These are phyloP conservation scores for Nothomitra cinnamomea DNA, from an alignment of 2,329 filamentous ascomycete genomes.

Conservation along the genomic window DNA sequence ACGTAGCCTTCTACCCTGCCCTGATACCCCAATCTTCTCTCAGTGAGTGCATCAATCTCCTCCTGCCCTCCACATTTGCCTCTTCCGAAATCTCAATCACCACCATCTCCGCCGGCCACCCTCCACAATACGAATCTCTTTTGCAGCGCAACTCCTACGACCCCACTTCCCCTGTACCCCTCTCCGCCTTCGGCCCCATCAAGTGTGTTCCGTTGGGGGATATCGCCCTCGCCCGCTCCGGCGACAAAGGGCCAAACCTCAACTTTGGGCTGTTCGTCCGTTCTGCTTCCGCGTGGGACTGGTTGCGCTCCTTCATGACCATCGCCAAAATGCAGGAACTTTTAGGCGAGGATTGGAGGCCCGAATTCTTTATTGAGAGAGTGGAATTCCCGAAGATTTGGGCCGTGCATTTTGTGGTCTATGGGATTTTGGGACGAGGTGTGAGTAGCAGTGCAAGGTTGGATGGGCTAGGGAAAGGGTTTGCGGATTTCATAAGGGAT, in stretches of 20 bases:
- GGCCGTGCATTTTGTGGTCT: constrained; percentile 34
- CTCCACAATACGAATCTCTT: constrained; percentile 15
- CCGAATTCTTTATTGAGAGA: constrained; percentile 26
- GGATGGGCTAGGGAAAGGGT: constrained; percentile 35
- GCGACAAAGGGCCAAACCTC: constrained; percentile 25
- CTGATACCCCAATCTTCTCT: constrained; percentile 14
- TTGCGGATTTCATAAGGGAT: constrained; percentile 33
- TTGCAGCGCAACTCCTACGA: constrained; percentile 14
- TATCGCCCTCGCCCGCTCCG: constrained; percentile 26
- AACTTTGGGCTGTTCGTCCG: constrained; percentile 27
- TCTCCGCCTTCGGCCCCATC: constrained; percentile 17
- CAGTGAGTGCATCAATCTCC: constrained; percentile 8
- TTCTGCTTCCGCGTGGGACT: constrained; percentile 25
- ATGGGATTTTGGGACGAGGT: constrained; percentile 27
- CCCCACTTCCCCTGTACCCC: constrained; percentile 8
- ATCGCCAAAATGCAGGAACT: constrained; percentile 21
- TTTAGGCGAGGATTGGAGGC: constrained; percentile 28
- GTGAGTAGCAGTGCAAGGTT: constrained; percentile 32
- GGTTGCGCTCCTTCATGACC: constrained; percentile 26
- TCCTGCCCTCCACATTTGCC: constrained; percentile 6
- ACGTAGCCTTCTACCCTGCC: constrained; percentile 26
- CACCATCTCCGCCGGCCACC: constrained; percentile 13
- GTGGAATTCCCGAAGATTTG: constrained; percentile 29
- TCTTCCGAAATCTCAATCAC: background rate
- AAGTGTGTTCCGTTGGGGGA: constrained; percentile 24